These are phyloP conservation scores for Leptomonas seymouri DNA, from an alignment of 208 protist species.

Conservation along the genomic window DNA sequence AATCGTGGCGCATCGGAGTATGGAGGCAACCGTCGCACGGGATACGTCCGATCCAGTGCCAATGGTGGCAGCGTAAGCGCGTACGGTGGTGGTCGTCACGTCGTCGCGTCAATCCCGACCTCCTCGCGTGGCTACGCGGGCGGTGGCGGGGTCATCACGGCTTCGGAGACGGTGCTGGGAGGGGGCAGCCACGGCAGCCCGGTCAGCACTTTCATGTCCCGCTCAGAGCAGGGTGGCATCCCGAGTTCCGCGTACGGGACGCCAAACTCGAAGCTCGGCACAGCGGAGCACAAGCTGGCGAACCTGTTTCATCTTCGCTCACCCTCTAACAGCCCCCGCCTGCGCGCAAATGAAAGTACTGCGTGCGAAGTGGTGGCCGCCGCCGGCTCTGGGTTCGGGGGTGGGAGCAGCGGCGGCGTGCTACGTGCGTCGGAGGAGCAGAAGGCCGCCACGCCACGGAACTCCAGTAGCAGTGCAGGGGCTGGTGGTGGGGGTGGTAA, in stretches of 20 bases:
- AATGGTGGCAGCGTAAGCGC: conserved; percentile 5
- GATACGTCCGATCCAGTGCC: conserved; percentile 21
- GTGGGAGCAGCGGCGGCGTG: conserved; percentile 10
- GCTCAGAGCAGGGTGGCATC: conserved; percentile 22
- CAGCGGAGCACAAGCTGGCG: conserved; percentile 25
- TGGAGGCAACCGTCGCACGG: conserved; percentile 16
- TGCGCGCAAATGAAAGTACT: conserved; percentile 25
- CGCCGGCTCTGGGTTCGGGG: conserved; percentile 2
- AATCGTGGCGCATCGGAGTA: conserved; percentile 28
- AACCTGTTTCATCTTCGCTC: conserved; percentile 25
- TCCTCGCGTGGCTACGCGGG: neutral
- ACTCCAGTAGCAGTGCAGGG: conserved; percentile 16
- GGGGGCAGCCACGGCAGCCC: conserved; percentile 2
- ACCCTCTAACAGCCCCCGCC: neutral
- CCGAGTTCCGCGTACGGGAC: conserved; percentile 2
- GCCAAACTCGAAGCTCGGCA: neutral
- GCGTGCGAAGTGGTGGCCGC: conserved; percentile 1
- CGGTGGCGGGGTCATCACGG: conserved; percentile 17
- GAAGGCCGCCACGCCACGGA: conserved; percentile 9
- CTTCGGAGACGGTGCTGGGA: conserved; percentile 28
- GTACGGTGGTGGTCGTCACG: conserved; percentile 14
- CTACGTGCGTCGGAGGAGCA: conserved; percentile 19
- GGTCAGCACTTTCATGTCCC: conserved; percentile 19
- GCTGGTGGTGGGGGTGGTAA: conserved; percentile 40
- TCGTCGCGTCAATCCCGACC: conserved; percentile 16